Percentiles rank a stretch among this genome's conserved stretches.
phyloP scores from a whole-genome alignment of 1,284 basidiomycete genomes.

The Ustilago hordei region DNA sequence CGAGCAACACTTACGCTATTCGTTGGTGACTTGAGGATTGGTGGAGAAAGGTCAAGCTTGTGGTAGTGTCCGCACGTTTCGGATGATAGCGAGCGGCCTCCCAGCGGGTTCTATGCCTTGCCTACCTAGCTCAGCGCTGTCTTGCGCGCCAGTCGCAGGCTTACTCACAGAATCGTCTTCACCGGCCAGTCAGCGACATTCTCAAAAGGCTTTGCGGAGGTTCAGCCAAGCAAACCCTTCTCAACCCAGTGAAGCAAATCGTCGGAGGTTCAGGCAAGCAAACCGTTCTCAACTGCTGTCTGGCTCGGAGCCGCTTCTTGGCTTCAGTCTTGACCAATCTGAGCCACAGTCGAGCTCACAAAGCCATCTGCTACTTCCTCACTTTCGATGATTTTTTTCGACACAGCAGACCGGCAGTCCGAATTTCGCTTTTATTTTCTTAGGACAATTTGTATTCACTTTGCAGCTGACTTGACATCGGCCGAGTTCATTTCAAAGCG shows the following conservation, averaged over 20 bases:
- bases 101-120: background rate
- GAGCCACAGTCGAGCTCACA: no score
- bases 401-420: constrained; percentile 1
- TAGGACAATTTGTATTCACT: background rate
- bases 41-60: constrained; percentile 43
- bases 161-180: background rate
- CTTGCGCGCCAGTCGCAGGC: background rate
- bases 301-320: background rate
- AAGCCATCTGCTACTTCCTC: background rate
- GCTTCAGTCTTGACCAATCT: no score
- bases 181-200: background rate
- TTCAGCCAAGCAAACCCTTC: no score
- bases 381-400: background rate
- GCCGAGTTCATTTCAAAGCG: background rate
- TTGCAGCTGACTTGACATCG: background rate
- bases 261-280: no score
- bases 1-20: constrained; percentile 49
- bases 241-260: no score
- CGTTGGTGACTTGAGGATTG: constrained; percentile 51
- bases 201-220: background rate
- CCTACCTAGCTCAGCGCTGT: background rate
- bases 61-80: constrained; percentile 23
- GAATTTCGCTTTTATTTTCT: background rate
- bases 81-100: constrained; percentile 46
- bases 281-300: no score